Conservation (phyloP, 225 moss, liverwort and hornwort species). For the Rhytidiadelphus loreus region DNA sequence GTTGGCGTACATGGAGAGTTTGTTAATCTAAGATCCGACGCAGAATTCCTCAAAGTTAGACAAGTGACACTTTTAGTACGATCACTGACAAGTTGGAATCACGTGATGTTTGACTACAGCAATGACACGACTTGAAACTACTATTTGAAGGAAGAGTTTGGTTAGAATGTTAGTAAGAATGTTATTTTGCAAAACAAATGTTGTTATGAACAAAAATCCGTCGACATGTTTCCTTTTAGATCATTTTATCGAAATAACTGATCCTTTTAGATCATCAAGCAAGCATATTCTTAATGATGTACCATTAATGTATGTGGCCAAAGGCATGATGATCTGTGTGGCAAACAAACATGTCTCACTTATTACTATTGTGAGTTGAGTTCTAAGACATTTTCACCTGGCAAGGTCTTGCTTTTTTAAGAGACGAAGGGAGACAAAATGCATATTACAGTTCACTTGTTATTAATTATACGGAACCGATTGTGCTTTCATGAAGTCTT, state of each 20-base stretch:
- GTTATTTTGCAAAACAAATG: neutral
- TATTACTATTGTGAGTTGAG: neutral
- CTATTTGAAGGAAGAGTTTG: neutral
- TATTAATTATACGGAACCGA: neutral
- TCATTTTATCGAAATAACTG: neutral
- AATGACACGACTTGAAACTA: neutral
- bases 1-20: neutral
- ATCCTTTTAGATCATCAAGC: too few species aligned
- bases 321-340: neutral
- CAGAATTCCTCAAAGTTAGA: neutral
- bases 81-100: neutral
- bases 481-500: neutral
- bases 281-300: neutral
- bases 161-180: neutral
- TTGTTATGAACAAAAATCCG: neutral
- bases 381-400: neutral
- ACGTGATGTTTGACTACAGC: too few species aligned
- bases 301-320: neutral
- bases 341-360: neutral
- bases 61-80: neutral
- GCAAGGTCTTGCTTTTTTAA: neutral
- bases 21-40: neutral
- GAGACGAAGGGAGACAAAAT: neutral
- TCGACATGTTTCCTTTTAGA: neutral
- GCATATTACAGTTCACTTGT: neutral